Evolutionary conservation across 177 flowering plant species (phyloP).

Genomic region (Tripterygium wilfordii): DNA sequence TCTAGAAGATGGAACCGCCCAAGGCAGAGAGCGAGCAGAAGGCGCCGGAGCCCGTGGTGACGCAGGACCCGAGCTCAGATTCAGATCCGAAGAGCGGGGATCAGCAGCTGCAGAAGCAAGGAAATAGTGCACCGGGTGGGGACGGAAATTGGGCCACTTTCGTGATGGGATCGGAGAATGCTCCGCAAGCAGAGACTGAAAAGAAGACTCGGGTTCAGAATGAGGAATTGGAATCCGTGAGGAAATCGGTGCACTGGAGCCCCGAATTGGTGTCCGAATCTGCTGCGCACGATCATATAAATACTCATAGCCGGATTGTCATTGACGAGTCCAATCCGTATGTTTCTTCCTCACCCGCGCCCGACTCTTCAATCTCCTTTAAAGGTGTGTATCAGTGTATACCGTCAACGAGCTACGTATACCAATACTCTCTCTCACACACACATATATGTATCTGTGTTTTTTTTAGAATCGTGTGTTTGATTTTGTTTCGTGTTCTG

Average conservation of each 20-base stretch:
- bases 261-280: slow-evolving; percentile 1
- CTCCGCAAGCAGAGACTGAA: background rate
- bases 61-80: background rate
- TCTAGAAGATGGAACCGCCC: slow-evolving; percentile 1
- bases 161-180: background rate
- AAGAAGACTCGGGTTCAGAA: background rate
- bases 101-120: too few species aligned
- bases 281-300: background rate
- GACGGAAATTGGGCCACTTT: background rate
- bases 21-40: background rate
- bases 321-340: slow-evolving; percentile 1
- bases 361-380: background rate
- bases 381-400: background rate
- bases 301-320: background rate
- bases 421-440: background rate
- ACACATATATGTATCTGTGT: too few species aligned
- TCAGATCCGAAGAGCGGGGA: background rate
- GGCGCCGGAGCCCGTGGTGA: background rate
- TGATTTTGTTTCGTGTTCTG: background rate
- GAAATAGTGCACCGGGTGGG: background rate
- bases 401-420: background rate
- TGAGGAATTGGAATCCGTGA: slow-evolving; percentile 4
- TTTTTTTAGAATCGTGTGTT: background rate
- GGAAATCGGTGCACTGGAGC: background rate
- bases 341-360: background rate